Evolutionary conservation across 768 basidiomycete species (phyloP).

Genomic region (Exsudoporus frostii): DNA sequence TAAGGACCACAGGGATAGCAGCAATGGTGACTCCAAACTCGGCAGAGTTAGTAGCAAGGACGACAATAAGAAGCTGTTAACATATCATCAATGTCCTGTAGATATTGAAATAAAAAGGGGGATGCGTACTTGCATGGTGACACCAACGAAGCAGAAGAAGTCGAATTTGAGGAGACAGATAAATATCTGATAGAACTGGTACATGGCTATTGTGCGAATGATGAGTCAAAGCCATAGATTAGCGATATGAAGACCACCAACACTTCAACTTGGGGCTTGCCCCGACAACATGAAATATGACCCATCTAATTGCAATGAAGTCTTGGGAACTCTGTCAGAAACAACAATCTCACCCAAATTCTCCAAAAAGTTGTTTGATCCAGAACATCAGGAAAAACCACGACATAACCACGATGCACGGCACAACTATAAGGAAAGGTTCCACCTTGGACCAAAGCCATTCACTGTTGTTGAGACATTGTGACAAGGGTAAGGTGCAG

Average conservation of each 20-base stretch:
- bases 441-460: slow-evolving; percentile 59
- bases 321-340: neutral
- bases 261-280: slow-evolving; percentile 84
- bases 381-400: slow-evolving; percentile 69
- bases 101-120: neutral
- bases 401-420: slow-evolving; percentile 62
- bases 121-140: slow-evolving; percentile 73
- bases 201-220: slow-evolving; percentile 59
- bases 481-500: slow-evolving; percentile 8
- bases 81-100: neutral
- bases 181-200: slow-evolving; percentile 84
- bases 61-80: slow-evolving; percentile 75
- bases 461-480: slow-evolving; percentile 49
- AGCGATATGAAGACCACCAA: slow-evolving; percentile 32
- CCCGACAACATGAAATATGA: slow-evolving; percentile 86
- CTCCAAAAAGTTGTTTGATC: slow-evolving; percentile 66
- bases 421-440: slow-evolving; percentile 70
- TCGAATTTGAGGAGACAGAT: slow-evolving; percentile 88
- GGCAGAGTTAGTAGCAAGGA: slow-evolving; percentile 56
- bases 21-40: slow-evolving; percentile 83
- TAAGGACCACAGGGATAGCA: slow-evolving; percentile 76
- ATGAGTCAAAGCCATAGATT: neutral
- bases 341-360: slow-evolving; percentile 66
- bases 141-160: slow-evolving; percentile 84
- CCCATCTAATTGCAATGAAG: slow-evolving; percentile 56